Evolutionary conservation across 805 yeast genomes (phyloP), one percentile per base, ranked within the genome.

Genomic region (Candida awuae): DNA sequence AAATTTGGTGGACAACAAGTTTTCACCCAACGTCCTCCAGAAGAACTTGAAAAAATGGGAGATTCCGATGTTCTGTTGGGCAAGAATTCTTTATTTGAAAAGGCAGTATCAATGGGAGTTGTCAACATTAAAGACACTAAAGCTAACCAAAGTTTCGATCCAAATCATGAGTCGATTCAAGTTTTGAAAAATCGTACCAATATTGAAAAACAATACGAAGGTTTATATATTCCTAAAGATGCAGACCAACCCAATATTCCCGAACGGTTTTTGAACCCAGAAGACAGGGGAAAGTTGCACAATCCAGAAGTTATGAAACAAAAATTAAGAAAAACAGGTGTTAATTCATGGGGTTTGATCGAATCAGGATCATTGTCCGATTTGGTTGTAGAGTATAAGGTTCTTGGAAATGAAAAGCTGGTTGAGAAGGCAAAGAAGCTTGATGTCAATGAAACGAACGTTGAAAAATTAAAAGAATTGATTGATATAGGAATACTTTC

Each of bases 51-150:
- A 29, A 16, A 34, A 22, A 34, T 39, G 38, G 46, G 38, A n/a
- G 35, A 40, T 20, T 35, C 12, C 7, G 33, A 41, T 31, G 15
- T 29, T 7, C 19, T 36, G 4, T 10, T 10, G 17, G 29, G 29
- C 9, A 34, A 38, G 12, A 17, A 40, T 6, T 33, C 42, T 1
- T 46, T 49, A 30, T 30, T 53, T 13, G 37, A 51, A 27, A 41
- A 50, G 30, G 60, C 58, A 1, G 43, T 52, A 14, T 37, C 45
- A 13, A 35, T 48, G 30, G 59, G 60, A 13, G 43, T 52, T 26
- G 53, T 53, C 3, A 37, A 48, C 6, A 48, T 52, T 13, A 39
- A 47, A 13, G 52, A 50, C 15, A 35, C 35, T 6, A 15, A 20
- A 8, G 23, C 26, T 10, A 35, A 41, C 7, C 26, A 32, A 12